Percentiles rank a stretch among this genome's conserved stretches.
These are phyloP conservation scores for Diaporthe capsici DNA, from an alignment of 2,329 filamentous ascomycete species.

Conservation along the genomic window DNA sequence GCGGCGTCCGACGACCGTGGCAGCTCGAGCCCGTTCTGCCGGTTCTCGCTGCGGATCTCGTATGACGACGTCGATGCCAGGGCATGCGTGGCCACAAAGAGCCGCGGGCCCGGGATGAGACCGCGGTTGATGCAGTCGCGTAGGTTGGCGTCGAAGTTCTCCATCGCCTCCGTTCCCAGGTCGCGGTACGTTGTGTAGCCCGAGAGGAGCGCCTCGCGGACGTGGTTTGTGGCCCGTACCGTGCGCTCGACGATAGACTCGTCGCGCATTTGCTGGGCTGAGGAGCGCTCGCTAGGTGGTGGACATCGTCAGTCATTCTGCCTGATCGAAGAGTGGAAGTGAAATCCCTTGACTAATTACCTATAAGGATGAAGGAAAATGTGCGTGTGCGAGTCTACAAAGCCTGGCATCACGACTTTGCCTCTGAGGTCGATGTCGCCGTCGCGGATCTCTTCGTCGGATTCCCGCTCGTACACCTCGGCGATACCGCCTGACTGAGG, in stretches of 20 bases:
- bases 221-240: constrained; percentile 67
- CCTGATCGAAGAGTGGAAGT: background rate
- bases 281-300: constrained; percentile 53
- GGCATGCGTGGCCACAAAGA: constrained; percentile 68
- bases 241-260: constrained; percentile 70
- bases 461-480: constrained; percentile 49
- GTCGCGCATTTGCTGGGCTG: constrained; percentile 67
- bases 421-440: constrained; percentile 68
- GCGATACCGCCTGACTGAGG: constrained; percentile 56
- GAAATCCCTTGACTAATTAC: constrained; percentile 47
- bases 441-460: constrained; percentile 45
- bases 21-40: constrained; percentile 49
- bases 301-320: constrained; percentile 19
- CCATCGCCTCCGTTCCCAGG: constrained; percentile 66
- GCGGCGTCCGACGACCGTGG: constrained; percentile 59
- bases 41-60: constrained; percentile 63
- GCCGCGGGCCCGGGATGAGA: constrained; percentile 65
- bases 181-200: constrained; percentile 73
- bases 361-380: constrained; percentile 67
- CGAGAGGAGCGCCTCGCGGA: constrained; percentile 65
- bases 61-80: constrained; percentile 65
- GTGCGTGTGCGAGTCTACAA: constrained; percentile 70
- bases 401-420: constrained; percentile 64
- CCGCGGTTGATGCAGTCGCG: constrained; percentile 69
- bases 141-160: constrained; percentile 63